A percentile compares a stretch with the other conserved stretches of the same genome.
Evolutionary conservation across 495 filamentous ascomycete species (phyloP).

Genomic region (Rostrohypoxylon terebratum): DNA sequence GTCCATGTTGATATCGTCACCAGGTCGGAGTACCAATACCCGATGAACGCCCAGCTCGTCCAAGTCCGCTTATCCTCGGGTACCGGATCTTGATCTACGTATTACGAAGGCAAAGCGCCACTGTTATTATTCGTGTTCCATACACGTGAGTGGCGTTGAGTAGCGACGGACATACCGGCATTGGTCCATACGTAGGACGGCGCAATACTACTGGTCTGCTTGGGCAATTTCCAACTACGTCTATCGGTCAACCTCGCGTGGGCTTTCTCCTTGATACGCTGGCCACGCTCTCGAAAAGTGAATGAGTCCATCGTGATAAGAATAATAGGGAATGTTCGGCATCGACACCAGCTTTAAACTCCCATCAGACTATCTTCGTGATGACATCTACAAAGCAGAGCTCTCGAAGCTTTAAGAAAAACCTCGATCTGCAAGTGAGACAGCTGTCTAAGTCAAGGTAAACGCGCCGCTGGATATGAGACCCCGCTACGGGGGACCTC

Average conservation of each 20-base stretch:
- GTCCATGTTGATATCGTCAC: constrained; percentile 50
- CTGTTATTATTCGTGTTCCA: too few species aligned
- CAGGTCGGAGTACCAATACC: constrained; percentile 52
- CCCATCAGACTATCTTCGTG: neutral
- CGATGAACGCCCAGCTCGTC: constrained; percentile 48
- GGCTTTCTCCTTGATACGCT: constrained; percentile 39
- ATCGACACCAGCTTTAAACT: neutral
- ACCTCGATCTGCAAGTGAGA: neutral
- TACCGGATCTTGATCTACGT: constrained; percentile 52
- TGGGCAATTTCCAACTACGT: constrained; percentile 49
- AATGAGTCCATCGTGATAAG: constrained; percentile 32
- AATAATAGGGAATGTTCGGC: neutral
- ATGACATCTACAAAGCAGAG: neutral
- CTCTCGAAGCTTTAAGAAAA: neutral
- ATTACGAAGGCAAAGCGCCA: neutral
- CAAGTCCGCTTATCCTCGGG: constrained; percentile 49
- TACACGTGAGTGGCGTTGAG: neutral
- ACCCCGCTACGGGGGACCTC: neutral
- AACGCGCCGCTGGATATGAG: constrained; percentile 12
- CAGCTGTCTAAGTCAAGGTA: neutral
- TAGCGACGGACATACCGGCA: constrained; percentile 34
- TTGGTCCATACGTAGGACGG: constrained; percentile 50
- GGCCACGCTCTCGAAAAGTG: constrained; percentile 34
- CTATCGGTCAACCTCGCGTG: constrained; percentile 38
- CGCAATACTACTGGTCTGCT: constrained; percentile 50